Evolutionary conservation across 1,139 yeast genomes (phyloP), one percentile per base, ranked within the genome.

Genomic region (Lodderomyces elongisporus): DNA sequence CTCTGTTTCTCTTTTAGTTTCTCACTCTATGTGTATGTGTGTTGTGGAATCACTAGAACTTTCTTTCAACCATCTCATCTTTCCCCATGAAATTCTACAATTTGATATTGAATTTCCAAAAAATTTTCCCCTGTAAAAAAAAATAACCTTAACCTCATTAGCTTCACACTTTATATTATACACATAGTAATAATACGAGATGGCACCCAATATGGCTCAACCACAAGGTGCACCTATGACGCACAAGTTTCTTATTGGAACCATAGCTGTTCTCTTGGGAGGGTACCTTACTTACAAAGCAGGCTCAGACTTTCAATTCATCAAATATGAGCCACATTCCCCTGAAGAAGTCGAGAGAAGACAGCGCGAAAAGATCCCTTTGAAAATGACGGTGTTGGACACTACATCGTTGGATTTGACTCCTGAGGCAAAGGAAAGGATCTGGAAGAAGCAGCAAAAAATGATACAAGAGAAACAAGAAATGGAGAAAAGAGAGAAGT

Each of bases 341-440:
- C 52, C 56, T 3, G 72, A 65, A 39, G 74, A 68, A 48, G 43
- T 66, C 8, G 70, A 63, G 38, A 43, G 62, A 30, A 48, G 73
- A 34, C 57, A 58, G 40, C 43, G 46, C 34, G 70, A 67, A 28
- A 50, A 60, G 16, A 39, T 55, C 3, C 62, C 65, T 1, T 35
- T 62, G 27, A 33, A 46, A 15, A 56, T 67, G 47, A 57, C 47
- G 30, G 52, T 57, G n/a, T 43, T 56, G 34, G 70, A 66, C 12
- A 49, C 61, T 2, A 43, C 64, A 15, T 64, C 71, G 0, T 54
- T 67, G 43, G 67, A 66, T 23, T 66, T 63, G 38, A 67, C 65
- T 2, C 70, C 70, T 0, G 73, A 68, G 40, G 74, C 71, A 4
- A 63, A 65, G 41, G 60, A 56, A 36, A 44, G 65, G 30, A 37